Percentiles rank a stretch among this genome's conserved stretches.
Conservation (phyloP, 768 basidiomycete genomes). For the Mycena pura region DNA sequence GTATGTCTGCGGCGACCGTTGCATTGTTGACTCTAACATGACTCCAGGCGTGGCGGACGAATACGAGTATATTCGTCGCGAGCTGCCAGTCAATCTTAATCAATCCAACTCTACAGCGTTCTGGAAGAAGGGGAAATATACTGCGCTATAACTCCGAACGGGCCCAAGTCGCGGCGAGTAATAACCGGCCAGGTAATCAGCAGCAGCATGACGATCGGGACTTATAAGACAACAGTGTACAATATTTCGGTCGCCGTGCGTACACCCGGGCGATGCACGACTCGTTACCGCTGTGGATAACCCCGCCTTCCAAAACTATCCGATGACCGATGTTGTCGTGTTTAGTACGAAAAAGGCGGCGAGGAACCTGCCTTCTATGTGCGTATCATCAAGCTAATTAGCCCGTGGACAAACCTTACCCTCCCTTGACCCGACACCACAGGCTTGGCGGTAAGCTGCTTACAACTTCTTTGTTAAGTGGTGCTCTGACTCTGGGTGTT, state of each 20-base stretch:
- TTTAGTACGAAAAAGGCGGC: constrained; percentile 17
- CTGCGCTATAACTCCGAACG: constrained; percentile 20
- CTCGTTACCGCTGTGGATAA: constrained; percentile 23
- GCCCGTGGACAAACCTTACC: no score
- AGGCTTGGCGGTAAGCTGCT: constrained; percentile 24
- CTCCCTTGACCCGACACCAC: no score
- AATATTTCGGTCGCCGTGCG: constrained; percentile 25
- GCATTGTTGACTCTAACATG: no score
- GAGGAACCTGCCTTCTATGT: constrained; percentile 26
- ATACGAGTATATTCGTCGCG: constrained; percentile 12
- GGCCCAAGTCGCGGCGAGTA: constrained; percentile 6
- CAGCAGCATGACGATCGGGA: no score
- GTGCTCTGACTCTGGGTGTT: neutral
- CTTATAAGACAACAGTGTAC: constrained; percentile 10
- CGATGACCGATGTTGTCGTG: constrained; percentile 22
- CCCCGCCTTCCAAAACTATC: constrained; percentile 12
- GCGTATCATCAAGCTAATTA: no score
- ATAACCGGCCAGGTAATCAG: constrained; percentile 21
- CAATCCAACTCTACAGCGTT: constrained; percentile 5
- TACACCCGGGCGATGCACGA: constrained; percentile 27
- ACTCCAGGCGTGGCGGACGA: constrained; percentile 22
- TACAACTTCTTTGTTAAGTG: no score
- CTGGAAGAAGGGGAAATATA: constrained; percentile 26
- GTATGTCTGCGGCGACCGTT: neutral
- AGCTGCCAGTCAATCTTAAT: neutral